Percentiles rank a stretch among this genome's conserved stretches.
These are phyloP conservation scores for Starmera amethionina DNA, from an alignment of 805 yeast species.

Conservation along the genomic window DNA sequence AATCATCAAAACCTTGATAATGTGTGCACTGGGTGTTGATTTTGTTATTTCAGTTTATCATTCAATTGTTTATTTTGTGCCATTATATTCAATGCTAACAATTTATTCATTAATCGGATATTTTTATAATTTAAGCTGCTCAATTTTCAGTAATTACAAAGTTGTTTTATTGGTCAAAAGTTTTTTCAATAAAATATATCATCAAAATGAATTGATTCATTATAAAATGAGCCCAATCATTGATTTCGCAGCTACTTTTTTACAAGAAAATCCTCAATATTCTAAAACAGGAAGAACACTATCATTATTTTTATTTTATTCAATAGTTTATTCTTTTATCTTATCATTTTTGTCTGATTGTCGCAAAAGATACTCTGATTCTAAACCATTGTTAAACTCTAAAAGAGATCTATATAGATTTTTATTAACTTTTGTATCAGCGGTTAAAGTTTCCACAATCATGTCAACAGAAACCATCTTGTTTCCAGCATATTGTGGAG, in stretches of 20 bases:
- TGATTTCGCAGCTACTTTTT: conserved; percentile 11
- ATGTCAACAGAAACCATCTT: conserved; percentile 72
- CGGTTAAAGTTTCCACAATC: conserved; percentile 65
- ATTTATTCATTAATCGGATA: conserved; percentile 12
- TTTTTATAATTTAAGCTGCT: conserved; percentile 2
- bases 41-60: conserved; percentile 17
- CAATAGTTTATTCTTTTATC: conserved; percentile 17
- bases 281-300: conserved; percentile 28
- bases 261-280: conserved; percentile 18
- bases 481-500: conserved; percentile 84
- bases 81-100: conserved; percentile 34
- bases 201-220: not conserved
- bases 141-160: not conserved
- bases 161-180: not conserved
- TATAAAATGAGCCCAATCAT: conserved; percentile 13
- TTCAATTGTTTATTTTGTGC: conserved; percentile 30
- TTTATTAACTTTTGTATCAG: conserved; percentile 45
- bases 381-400: conserved; percentile 38
- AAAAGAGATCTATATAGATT: conserved; percentile 41
- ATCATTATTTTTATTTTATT: conserved; percentile 27
- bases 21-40: conserved; percentile 19
- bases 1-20: too few species aligned
- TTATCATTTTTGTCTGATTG: conserved; percentile 23
- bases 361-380: conserved; percentile 16
- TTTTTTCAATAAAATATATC: not conserved